These are phyloP conservation scores for Astrothelium subdiscretum DNA, from an alignment of 495 filamentous ascomycete species.

Conservation along the genomic window DNA sequence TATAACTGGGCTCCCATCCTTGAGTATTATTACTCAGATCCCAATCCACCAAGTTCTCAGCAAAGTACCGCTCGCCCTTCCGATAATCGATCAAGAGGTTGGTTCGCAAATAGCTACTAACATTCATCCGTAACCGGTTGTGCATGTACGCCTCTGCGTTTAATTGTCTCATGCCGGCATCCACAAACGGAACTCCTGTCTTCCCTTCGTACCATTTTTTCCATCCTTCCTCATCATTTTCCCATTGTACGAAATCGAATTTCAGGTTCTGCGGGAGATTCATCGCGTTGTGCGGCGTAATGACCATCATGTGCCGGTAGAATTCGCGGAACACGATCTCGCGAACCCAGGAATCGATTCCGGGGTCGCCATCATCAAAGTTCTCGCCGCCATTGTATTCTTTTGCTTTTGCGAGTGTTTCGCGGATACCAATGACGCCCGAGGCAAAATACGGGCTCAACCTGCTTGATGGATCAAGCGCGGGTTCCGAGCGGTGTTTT, in stretches of 20 bases:
- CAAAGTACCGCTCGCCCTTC: conserved; percentile 34
- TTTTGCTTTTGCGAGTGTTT: conserved; percentile 22
- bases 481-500: conserved; percentile 27
- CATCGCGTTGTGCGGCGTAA: conserved; percentile 33
- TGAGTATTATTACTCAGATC: conserved; percentile 36
- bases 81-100: conserved; percentile 36
- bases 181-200: conserved; percentile 34
- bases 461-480: conserved; percentile 28
- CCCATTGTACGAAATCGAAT: conserved; percentile 36
- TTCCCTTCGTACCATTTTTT: conserved; percentile 32
- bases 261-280: conserved; percentile 37
- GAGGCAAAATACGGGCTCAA: conserved; percentile 34
- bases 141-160: conserved; percentile 37
- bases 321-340: conserved; percentile 37
- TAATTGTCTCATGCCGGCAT: conserved; percentile 37
- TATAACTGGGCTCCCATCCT: conserved; percentile 36
- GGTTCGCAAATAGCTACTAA: conserved; percentile 27
- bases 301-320: conserved; percentile 33
- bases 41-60: conserved; percentile 36
- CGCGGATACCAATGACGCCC: conserved; percentile 29
- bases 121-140: conserved; percentile 37
- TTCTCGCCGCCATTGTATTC: conserved; percentile 23
- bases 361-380: conserved; percentile 19
- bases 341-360: conserved; percentile 32
- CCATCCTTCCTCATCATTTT: conserved; percentile 36